These are phyloP conservation scores for Phytopythium aichiense DNA, from an alignment of 352 stramenopile genomes.

Conservation along the genomic window DNA sequence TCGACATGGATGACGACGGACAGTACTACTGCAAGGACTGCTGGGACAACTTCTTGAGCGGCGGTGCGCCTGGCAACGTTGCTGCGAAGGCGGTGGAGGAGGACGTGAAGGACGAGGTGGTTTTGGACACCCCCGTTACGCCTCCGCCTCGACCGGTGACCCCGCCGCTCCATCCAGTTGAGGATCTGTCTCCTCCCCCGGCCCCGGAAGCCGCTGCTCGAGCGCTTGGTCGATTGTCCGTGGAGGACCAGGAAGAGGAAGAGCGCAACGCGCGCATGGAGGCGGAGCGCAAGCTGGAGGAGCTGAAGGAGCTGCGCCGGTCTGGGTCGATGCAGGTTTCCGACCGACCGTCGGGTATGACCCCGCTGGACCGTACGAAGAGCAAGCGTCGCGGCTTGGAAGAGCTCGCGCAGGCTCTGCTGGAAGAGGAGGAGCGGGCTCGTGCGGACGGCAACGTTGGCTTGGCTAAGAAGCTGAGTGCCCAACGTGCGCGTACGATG, in stretches of 20 bases:
- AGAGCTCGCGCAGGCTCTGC: slow-evolving; percentile 70
- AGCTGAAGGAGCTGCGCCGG: slow-evolving; percentile 71
- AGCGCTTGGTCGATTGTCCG: slow-evolving; percentile 29
- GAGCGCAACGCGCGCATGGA: slow-evolving; percentile 73
- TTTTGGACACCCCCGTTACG: slow-evolving; percentile 3
- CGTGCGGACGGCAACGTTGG: slow-evolving; percentile 70
- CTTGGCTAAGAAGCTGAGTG: slow-evolving; percentile 74
- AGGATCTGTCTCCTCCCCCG: slow-evolving; percentile 17
- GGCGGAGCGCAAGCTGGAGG: slow-evolving; percentile 76
- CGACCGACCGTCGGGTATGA: slow-evolving; percentile 57
- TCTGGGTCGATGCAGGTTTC: slow-evolving; percentile 55
- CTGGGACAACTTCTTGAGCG: slow-evolving; percentile 82
- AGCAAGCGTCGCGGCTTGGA: slow-evolving; percentile 73
- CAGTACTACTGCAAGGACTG: slow-evolving; percentile 88
- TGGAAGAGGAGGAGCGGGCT: slow-evolving; percentile 77
- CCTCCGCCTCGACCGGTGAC: slow-evolving; percentile 13
- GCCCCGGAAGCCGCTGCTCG: slow-evolving; percentile 25
- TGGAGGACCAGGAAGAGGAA: slow-evolving; percentile 58
- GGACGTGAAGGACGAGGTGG: neutral
- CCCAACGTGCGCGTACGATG: slow-evolving; percentile 72
- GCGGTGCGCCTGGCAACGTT: slow-evolving; percentile 12
- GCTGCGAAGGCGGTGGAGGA: slow-evolving; percentile 3
- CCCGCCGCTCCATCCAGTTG: slow-evolving; percentile 11
- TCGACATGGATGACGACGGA: slow-evolving; percentile 78
- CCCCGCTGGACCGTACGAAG: slow-evolving; percentile 49